Conservation (phyloP, 2,329 filamentous ascomycete species). For the Torrubiella hemipterigena region DNA sequence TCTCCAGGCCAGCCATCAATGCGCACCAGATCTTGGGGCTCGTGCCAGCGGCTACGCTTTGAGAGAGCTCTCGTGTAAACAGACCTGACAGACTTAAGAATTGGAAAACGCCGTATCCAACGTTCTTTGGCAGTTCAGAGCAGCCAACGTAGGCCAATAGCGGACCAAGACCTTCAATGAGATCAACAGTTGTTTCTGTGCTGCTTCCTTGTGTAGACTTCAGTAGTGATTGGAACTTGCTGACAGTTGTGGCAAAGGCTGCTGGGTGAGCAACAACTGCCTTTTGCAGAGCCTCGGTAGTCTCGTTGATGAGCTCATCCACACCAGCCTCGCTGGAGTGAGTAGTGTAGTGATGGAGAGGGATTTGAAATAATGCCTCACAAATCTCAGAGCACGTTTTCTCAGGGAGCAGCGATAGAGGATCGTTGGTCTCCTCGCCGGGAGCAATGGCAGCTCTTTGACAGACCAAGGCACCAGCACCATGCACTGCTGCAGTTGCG, state of each 20-base stretch:
- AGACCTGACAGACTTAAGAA: constrained; percentile 26
- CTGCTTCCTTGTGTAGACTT: constrained; percentile 11
- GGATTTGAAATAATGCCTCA: constrained; percentile 18
- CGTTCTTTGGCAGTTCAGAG: constrained; percentile 22
- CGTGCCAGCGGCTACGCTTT: constrained; percentile 19
- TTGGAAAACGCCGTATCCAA: constrained; percentile 20
- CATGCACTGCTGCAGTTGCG: constrained; percentile 31
- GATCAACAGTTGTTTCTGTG: constrained; percentile 11
- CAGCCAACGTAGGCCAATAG: constrained; percentile 38
- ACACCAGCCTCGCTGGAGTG: constrained; percentile 11
- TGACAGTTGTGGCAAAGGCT: constrained; percentile 22
- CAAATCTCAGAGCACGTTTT: constrained; percentile 25
- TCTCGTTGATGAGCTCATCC: constrained; percentile 28
- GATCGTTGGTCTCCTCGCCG: constrained; percentile 5
- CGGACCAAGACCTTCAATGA: constrained; percentile 24
- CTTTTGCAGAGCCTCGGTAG: constrained; percentile 26
- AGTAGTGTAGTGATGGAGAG: constrained; percentile 11
- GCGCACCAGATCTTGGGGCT: constrained; percentile 23
- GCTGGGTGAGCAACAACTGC: constrained; percentile 21
- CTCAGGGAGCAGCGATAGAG: constrained; percentile 19
- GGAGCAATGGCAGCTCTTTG: constrained; percentile 20
- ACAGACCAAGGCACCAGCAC: constrained; percentile 30
- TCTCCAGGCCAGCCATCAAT: constrained; percentile 23
- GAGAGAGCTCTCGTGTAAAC: constrained; percentile 22
- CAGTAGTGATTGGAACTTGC: constrained; percentile 14